These are phyloP conservation scores for Peniophora sp. DNA, from an alignment of 1,284 basidiomycete species.

Conservation along the genomic window DNA sequence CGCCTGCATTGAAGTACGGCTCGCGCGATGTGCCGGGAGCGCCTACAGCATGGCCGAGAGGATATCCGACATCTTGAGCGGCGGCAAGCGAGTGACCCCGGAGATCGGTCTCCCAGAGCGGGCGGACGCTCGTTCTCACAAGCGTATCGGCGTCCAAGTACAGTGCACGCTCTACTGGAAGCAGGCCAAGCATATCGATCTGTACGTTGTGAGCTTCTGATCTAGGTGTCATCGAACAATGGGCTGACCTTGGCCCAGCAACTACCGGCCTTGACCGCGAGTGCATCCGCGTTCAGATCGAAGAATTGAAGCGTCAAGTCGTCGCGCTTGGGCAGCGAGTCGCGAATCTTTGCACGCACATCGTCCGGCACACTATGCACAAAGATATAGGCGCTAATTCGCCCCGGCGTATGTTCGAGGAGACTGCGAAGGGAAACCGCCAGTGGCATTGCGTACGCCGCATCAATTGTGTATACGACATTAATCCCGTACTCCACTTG, in stretches of 20 bases:
- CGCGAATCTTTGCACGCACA: conserved; percentile 26
- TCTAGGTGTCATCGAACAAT: neutral
- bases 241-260: conserved; percentile 35
- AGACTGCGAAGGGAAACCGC: conserved; percentile 40
- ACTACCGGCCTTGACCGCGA: conserved; percentile 22
- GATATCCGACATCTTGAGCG: conserved; percentile 40
- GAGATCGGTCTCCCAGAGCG: conserved; percentile 40
- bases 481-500: conserved; percentile 39
- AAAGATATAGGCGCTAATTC: conserved; percentile 42
- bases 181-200: conserved; percentile 33
- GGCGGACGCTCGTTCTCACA: conserved; percentile 30
- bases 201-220: neutral
- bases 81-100: conserved; percentile 33
- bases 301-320: conserved; percentile 36
- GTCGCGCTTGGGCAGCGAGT: conserved; percentile 19
- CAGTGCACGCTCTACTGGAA: conserved; percentile 42
- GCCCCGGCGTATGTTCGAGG: conserved; percentile 26
- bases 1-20: conserved; percentile 50
- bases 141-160: conserved; percentile 50
- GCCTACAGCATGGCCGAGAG: conserved; percentile 32
- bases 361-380: conserved; percentile 33
- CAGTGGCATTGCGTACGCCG: conserved; percentile 38
- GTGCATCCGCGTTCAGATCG: conserved; percentile 22
- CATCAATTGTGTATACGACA: conserved; percentile 35
- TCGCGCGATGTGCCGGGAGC: conserved; percentile 12